Percentiles rank a stretch among this genome's conserved stretches.
Conservation (phyloP, 148 eudicot species). For the Rhododendron molle region DNA sequence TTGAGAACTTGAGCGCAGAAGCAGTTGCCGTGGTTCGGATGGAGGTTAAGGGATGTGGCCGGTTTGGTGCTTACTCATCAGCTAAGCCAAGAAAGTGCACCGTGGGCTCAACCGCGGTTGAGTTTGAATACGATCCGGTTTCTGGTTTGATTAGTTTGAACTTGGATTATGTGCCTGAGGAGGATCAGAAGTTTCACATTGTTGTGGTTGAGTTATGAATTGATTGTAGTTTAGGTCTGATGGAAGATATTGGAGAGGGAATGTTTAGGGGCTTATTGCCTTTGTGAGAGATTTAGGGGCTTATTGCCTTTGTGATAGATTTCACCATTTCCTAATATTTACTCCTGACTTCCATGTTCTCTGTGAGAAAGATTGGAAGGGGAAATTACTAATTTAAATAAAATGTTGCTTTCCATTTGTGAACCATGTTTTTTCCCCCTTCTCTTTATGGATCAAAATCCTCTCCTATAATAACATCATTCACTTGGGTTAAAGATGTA, state of each 20-base stretch:
- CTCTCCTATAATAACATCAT: background rate
- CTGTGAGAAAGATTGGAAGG: background rate
- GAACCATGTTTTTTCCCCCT: background rate
- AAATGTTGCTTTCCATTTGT: background rate
- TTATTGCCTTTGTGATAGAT: background rate
- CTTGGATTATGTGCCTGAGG: constrained; percentile 60
- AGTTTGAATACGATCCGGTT: constrained; percentile 43
- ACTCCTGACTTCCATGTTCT: background rate
- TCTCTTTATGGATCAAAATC: background rate
- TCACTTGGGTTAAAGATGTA: background rate
- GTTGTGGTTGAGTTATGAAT: constrained; percentile 59
- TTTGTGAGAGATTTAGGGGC: too few relatives aligned
- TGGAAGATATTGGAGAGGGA: background rate
- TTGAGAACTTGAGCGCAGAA: constrained; percentile 27
- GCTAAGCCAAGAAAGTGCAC: constrained; percentile 62
- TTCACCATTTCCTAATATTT: background rate
- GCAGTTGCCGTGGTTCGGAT: constrained; percentile 38
- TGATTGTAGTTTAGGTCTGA: background rate
- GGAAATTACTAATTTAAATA: constrained; percentile 1
- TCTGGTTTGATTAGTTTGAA: constrained; percentile 58
- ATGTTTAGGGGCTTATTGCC: background rate
- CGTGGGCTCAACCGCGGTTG: constrained; percentile 42
- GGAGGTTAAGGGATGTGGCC: constrained; percentile 83
- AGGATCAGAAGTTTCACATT: constrained; percentile 46
- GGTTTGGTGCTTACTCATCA: constrained; percentile 74